Conservation (phyloP, 1,284 basidiomycete genomes). For the Kwoniella shivajii region DNA sequence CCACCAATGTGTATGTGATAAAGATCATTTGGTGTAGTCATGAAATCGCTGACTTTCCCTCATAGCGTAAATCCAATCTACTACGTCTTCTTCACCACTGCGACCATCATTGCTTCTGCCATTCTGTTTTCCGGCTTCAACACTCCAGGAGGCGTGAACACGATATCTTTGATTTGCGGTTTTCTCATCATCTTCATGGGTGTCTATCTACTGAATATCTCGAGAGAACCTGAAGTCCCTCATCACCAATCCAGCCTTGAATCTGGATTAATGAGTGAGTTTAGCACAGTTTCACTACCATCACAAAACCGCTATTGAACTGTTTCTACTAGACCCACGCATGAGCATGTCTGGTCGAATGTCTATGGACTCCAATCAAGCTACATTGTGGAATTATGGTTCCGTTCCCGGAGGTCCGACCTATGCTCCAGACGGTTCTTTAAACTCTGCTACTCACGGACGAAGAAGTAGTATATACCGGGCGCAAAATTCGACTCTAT, state of each 20-base stretch:
- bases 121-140: conserved; percentile 98
- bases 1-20: conserved; percentile 86
- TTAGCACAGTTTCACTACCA: conserved; percentile 31
- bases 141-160: conserved; percentile 78
- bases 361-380: conserved; percentile 49
- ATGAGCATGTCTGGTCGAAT: conserved; percentile 55
- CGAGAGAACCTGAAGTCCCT: conserved; percentile 65
- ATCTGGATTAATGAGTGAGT: conserved; percentile 72
- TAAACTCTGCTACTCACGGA: conserved; percentile 54
- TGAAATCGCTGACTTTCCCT: conserved; percentile 13
- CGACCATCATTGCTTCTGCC: conserved; percentile 90
- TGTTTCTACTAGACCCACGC: conserved; percentile 51
- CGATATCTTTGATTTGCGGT: conserved; percentile 79
- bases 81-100: conserved; percentile 97
- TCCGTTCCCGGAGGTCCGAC: conserved; percentile 38
- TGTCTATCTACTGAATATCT: conserved; percentile 85
- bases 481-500: conserved; percentile 58
- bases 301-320: background rate
- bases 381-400: conserved; percentile 42
- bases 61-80: conserved; percentile 94
- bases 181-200: conserved; percentile 90
- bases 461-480: conserved; percentile 63
- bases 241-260: conserved; percentile 62
- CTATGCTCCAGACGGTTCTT: conserved; percentile 49
- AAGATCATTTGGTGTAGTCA: background rate